Base-by-base conservation (phyloP, 768 basidiomycete species). In the Trametes maxima region DNA sequence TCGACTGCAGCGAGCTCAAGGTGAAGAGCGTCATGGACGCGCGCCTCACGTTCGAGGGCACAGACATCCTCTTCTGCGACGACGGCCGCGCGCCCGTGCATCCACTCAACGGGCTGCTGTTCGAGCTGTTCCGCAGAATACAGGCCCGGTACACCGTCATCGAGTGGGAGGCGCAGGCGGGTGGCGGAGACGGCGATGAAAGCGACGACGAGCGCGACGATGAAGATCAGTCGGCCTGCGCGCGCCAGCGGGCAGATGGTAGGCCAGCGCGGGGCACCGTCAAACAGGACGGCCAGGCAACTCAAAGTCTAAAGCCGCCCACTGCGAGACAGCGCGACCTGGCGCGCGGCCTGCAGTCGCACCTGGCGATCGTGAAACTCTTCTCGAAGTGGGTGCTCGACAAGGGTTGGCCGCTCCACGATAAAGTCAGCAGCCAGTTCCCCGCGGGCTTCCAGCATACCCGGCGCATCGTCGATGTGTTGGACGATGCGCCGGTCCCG, bases 351-450 rank as follows among this genome's bases (percentile, higher is more conserved):
- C 40, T 55, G 19, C n/a, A 43, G 35, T 36, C 44, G 22, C 54
- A 55, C 17, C 5, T 21, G 28, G 54, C 33, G 5, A 35, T 55
- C 12, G n/a, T 55, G 12, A 36, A 35, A 33, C 44, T 55, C 17
- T 55, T 55, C 44, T 45, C 54, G 13, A 43, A 46, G 35, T 55
- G 14, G n/a, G 44, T 46, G 33, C 13, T 55, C n/a, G 28, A 44
- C 6, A 24, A 36, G 13, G 44, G 33, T 3, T 55, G 54, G 54
- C 54, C 54, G 33, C 19, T 55, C 19, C 35, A 17, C 44, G 54
- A 55, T 44, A 46, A 24, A 19, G 44, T 45, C 17, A 33, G n/a
- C 42, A 43, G 44, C 28, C 42, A 35, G 28, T 42, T 54, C 8
- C 25, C 53, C 3, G 42, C 25, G 25, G 37, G 33, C 53, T 54